Evolutionary conservation across 805 yeast species (phyloP), one percentile per base, ranked within the genome.

Genomic region (Saccharomycopsis sp.): DNA sequence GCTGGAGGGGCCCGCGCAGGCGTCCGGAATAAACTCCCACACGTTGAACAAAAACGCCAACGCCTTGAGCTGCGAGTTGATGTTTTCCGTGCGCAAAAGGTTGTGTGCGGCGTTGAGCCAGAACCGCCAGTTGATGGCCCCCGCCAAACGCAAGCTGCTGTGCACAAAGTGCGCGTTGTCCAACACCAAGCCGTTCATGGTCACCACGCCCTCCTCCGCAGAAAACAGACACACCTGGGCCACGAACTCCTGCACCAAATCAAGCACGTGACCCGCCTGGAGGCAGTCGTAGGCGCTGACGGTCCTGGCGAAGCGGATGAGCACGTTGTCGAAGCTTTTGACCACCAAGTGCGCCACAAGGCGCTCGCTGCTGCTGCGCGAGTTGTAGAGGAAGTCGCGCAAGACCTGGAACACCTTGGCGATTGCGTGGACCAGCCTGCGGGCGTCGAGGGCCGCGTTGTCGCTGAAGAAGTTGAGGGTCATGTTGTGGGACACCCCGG

Each of bases 1-100:
- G 18, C 48, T 12, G 12, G 21, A 44, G 48, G 16, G 21, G 48
- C 8, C 37, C n/a, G n/a, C n/a, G n/a, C n/a, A n/a, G n/a, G n/a
- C 66, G 50, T 70, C 71, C 2, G 91, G 88, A 15, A 89, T 73
- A 61, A 75, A 71, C 34, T 84, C 85, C 96, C 96, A 89, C 1
- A 84, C 68, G 67, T 88, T 86, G 72, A 83, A 89, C 56, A 89
- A 67, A 57, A 84, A 77, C 2, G 91, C 81, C 44, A 89, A 67
- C 14, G 83, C 81, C 60, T 87, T 80, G 20, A 86, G 72, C 61
- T 87, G 82, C 21, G 79, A 77, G 62, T 81, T 84, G 62, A 82
- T 75, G 67, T 81, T 87, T 51, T 81, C 82, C 5, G 89, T 81
- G 5, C 73, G 65, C n/a, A 89, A 68, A 84, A 89, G 79, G 57